Evolutionary conservation across 345 rosid genomes (phyloP), one percentile per base, ranked within the genome.

Genomic region (Draba incana): DNA sequence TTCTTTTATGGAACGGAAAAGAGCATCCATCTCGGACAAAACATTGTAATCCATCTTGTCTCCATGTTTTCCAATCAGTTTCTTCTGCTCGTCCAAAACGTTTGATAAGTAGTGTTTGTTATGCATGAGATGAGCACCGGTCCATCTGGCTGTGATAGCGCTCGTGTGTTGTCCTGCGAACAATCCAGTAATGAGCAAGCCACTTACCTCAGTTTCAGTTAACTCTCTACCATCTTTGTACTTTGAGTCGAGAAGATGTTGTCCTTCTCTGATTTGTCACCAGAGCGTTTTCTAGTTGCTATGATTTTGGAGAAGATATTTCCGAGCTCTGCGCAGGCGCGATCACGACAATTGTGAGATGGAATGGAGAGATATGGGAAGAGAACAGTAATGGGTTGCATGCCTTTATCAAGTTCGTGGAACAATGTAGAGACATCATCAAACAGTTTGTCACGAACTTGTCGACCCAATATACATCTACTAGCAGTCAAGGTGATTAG

Each of bases 131-230:
- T 93, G 88, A 66, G 98, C 96, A 24, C 99, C 98, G 1, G 96
- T 89, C 99, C 99, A 94, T 0, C 87, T 86, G 62, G 97, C 91
- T 59, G 99, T 91, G 81, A 94, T 94, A 52, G 99, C 91, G 79
- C 99, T 94, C 14, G 99, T 94, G 80, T 94, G 99, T 84, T 94
- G 99, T 48, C 99, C 97, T 12, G 96, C 98, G 79, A 94, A 94
- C 46, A 94, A 86, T 67, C 96, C 93, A 35, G 99, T 98, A 48
- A 94, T 94, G 62, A 94, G 96, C 77, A 94, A 76, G 43, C 99
- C 99, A 0, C 98, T 89, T 72, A 91, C 81, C 82, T 94, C 99
- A 11, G 84, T 37, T 25, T 94, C 96, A 0, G 95, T 91, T 45
- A 98, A 91, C 23, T 81, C 83, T 49, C 98, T 89, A 24, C 99